Percentiles rank a stretch among this genome's conserved stretches.
These are phyloP conservation scores for Xylaria scruposa DNA, from an alignment of 495 filamentous ascomycete species.

Conservation along the genomic window DNA sequence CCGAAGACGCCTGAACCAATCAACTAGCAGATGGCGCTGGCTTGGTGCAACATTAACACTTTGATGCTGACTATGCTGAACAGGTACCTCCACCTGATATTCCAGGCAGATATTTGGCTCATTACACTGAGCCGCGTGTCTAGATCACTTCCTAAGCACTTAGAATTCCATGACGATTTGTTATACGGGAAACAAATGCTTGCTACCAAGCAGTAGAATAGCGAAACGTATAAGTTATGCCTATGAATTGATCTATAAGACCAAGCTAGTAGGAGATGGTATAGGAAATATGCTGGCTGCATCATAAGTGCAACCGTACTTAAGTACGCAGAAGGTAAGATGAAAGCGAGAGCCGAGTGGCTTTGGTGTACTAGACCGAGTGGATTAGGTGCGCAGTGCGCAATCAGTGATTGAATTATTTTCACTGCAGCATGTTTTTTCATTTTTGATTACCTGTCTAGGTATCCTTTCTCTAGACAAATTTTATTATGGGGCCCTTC, in stretches of 20 bases:
- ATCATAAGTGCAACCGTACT: not conserved
- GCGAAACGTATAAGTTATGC: not conserved
- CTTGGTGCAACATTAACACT: slow-evolving; percentile 37
- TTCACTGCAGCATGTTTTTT: slow-evolving; percentile 33
- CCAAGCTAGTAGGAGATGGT: not conserved
- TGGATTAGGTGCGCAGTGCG: slow-evolving; percentile 14
- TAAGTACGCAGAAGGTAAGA: not conserved
- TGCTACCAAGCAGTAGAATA: not conserved
- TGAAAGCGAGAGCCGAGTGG: not conserved
- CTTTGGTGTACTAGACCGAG: not conserved
- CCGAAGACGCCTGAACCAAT: slow-evolving; percentile 35
- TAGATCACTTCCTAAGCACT: not conserved
- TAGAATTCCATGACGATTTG: not conserved
- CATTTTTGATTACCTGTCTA: not conserved
- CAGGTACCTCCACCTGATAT: not conserved
- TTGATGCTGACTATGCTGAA: slow-evolving; percentile 9
- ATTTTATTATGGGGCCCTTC: slow-evolving; percentile 33
- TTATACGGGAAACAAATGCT: not conserved
- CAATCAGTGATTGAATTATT: slow-evolving; percentile 31
- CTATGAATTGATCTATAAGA: not conserved
- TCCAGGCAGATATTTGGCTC: not conserved
- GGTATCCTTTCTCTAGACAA: not conserved
- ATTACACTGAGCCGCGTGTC: not conserved
- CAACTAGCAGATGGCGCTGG: slow-evolving; percentile 31
- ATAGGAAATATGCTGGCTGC: not conserved